Base-by-base conservation (phyloP, 345 rosid genomes). In the Orychophragmus violaceus region DNA sequence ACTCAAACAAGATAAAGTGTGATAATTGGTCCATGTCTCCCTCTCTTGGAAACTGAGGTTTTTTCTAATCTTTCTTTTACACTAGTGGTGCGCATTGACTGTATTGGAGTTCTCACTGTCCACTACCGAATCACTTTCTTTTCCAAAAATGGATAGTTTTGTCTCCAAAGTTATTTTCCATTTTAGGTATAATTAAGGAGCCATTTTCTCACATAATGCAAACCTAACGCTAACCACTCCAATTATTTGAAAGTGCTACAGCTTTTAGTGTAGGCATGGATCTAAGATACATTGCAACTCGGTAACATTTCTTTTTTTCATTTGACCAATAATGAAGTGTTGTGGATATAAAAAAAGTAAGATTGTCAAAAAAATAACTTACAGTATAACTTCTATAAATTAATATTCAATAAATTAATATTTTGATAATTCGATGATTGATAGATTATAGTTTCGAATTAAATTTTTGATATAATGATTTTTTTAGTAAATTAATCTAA, bases 101-200 rank as follows among this genome's bases (percentile, higher is more conserved):
- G 48, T 59, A 28, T 58, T 29, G 66, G 72, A 51, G 29, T 22
- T 42, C 28, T 22, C 32, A 28, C 28, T 14, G 59, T 42, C 56
- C 35, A 62, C 22, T 29, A 18, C 48, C 69, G 35, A 68, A 36
- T 22, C 27, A 55, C 27, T 36, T 64, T 73, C n/a, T 14, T 81
- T 79, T 71, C 88, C 77, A 69, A 68, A 78, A 66, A 61, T 74
- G 79, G 87, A 58, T 66, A 61, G 55, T 30, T 52, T 46, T 17
- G 27, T 29, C 72, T 30, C 44, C 41, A 64, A 22, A 62, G 70
- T 11, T 6, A 18, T 37, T 41, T 66, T 66, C 80, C 74, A 30
- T 54, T 72, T 80, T 67, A 60, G 69, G 82, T 35, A 76, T 17
- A 58, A n/a, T n/a, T n/a, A n/a, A 27, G 24, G 3, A 45, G 17